Base-by-base conservation (phyloP, 805 yeast species). In the Candida pseudofarinosa region DNA sequence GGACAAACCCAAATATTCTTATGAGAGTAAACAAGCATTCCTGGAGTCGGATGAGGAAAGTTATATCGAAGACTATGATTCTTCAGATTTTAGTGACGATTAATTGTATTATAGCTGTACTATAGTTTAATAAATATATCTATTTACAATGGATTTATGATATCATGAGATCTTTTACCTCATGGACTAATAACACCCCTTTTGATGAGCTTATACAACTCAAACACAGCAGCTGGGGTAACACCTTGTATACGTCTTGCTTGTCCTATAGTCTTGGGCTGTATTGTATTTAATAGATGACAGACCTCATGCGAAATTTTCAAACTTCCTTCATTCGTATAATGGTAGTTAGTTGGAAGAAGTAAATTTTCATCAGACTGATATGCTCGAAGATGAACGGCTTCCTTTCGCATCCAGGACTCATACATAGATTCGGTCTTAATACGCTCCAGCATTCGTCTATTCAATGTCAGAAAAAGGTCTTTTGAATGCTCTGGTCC, bases 221-320 rank as follows among this genome's bases (percentile, higher is more conserved):
- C 95, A 49, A 88, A 85, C 14, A 88, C 70, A 0, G 97, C 93
- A 0, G 97, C 91, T 0, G 98, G 96, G 0, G 98, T 91, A 2
- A 93, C 81, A 0, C 99, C 98, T 55, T 93, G 95, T 10, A 91
- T 85, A 52, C 98, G 73, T 58, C 96, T 76, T 0, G 98, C 98
- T 59, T 93, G 98, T 0, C 98, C 98, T 36, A 93, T 79, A 0
- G 97, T 93, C 41, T 79, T 79, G 0, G 99, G 99, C 47, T 86
- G 83, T 13, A 88, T 80, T 8, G 74, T 72, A 53, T 88, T 86
- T 42, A 93, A 68, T 8, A 85, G 64, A 14, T 69, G 71, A 43
- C 85, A 77, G 20, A 82, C 90, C 56, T 91, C 97, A 19, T 77
- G 72, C 1, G 95, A 85, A n/a, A 91, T 63, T 43, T 67, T 69